These are phyloP conservation scores for Nannizzia gypsea DNA, from an alignment of 2,329 filamentous ascomycete species.

Conservation along the genomic window DNA sequence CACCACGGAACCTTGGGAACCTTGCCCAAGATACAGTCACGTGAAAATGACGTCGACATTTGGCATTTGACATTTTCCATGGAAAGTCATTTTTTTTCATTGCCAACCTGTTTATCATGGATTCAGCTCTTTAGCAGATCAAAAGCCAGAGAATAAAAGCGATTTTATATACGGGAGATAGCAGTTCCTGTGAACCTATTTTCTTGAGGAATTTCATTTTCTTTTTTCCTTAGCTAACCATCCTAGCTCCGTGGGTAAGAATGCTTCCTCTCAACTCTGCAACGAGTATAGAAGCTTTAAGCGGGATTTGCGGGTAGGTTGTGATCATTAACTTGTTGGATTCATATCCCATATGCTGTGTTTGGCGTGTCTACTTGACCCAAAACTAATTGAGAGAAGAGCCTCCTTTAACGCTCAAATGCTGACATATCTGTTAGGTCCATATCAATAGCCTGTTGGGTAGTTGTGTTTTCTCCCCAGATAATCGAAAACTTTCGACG, in stretches of 20 bases:
- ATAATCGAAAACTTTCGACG: conserved; percentile 91
- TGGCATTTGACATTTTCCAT: neutral
- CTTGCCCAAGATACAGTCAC: neutral
- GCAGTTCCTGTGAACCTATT: neutral
- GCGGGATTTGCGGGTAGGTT: conserved; percentile 72
- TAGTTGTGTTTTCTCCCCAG: conserved; percentile 93
- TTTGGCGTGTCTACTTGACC: neutral
- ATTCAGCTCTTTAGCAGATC: neutral
- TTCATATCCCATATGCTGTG: neutral
- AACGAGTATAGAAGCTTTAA: conserved; percentile 71
- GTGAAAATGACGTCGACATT: conserved; percentile 4
- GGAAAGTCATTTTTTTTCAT: neutral
- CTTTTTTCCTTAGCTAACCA: neutral
- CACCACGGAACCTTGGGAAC: neutral
- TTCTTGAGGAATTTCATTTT: neutral
- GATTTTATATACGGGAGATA: neutral
- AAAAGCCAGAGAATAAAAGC: neutral
- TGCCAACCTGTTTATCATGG: neutral
- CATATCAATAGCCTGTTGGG: conserved; percentile 94
- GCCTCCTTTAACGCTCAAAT: neutral
- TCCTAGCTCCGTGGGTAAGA: neutral
- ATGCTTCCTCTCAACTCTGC: conserved; percentile 29
- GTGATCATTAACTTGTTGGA: neutral
- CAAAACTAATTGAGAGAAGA: conserved; percentile 4
- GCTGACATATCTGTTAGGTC: conserved; percentile 44